These are phyloP conservation scores for Salvia rosmarinus DNA, from an alignment of 257 asterid species.

Conservation along the genomic window DNA sequence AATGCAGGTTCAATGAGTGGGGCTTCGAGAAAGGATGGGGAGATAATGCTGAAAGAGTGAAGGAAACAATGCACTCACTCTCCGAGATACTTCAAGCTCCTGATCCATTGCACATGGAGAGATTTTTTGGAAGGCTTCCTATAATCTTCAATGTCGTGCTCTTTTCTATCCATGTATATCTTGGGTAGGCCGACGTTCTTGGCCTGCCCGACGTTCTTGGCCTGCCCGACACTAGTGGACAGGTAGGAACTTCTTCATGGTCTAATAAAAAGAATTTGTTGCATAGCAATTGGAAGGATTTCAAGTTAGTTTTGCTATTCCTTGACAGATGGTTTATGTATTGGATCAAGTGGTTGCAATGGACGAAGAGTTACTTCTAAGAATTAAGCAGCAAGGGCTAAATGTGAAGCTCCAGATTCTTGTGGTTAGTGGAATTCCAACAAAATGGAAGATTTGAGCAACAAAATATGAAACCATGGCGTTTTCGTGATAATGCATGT, in stretches of 20 bases:
- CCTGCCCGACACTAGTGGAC: slow-evolving; percentile 97
- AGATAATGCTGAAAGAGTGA: slow-evolving; percentile 74
- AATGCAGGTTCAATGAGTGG: slow-evolving; percentile 79
- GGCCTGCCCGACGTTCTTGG: slow-evolving; percentile 99
- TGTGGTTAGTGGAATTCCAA: slow-evolving; percentile 56
- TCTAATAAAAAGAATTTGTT: background rate
- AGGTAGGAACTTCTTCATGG: slow-evolving; percentile 45
- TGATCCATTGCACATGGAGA: slow-evolving; percentile 63
- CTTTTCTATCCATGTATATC: slow-evolving; percentile 85
- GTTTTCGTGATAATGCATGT: slow-evolving; percentile 50
- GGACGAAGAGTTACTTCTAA: slow-evolving; percentile 78
- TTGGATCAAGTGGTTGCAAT: slow-evolving; percentile 92
- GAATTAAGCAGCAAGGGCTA: slow-evolving; percentile 89
- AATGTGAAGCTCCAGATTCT: slow-evolving; percentile 85
- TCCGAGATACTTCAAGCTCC: slow-evolving; percentile 89
- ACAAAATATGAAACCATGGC: background rate
- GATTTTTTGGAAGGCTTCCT: slow-evolving; percentile 78
- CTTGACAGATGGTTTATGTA: slow-evolving; percentile 78
- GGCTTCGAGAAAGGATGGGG: slow-evolving; percentile 98
- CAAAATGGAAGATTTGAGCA: background rate
- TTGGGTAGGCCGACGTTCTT: slow-evolving; percentile 88
- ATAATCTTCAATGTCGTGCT: slow-evolving; percentile 72
- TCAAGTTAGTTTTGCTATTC: background rate
- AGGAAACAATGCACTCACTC: slow-evolving; percentile 70
- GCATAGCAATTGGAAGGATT: background rate